These are phyloP conservation scores for Rosellinia necatrix DNA, from an alignment of 2,329 filamentous ascomycete species.

Conservation along the genomic window DNA sequence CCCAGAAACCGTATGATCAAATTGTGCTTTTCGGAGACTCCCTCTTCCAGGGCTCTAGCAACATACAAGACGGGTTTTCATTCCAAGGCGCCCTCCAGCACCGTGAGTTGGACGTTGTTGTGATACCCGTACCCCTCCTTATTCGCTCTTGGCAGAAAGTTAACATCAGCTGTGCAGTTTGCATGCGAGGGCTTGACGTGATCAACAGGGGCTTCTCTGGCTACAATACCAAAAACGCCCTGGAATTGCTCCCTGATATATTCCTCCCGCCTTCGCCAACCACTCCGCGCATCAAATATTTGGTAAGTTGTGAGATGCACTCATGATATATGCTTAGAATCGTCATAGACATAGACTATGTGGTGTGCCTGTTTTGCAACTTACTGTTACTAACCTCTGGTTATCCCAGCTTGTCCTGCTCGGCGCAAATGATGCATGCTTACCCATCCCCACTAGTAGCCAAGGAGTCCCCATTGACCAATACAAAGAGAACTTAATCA, in stretches of 20 bases:
- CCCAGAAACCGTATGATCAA: constrained; percentile 66
- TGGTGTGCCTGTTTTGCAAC: neutral
- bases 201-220: constrained; percentile 87
- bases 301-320: constrained; percentile 58
- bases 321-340: constrained; percentile 6
- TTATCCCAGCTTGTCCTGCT: constrained; percentile 71
- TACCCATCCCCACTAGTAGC: constrained; percentile 63
- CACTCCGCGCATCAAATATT: constrained; percentile 66
- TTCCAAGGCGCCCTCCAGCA: constrained; percentile 74
- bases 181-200: constrained; percentile 78
- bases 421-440: constrained; percentile 86
- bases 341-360: constrained; percentile 11
- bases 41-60: constrained; percentile 72
- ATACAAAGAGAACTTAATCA: constrained; percentile 73
- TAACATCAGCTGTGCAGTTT: constrained; percentile 55
- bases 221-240: constrained; percentile 78
- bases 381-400: constrained; percentile 3
- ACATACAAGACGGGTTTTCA: constrained; percentile 69
- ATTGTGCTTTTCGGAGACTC: constrained; percentile 90
- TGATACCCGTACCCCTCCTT: too few species aligned
- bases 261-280: constrained; percentile 67
- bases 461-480: constrained; percentile 80
- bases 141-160: constrained; percentile 1
- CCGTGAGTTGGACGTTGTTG: constrained; percentile 52
- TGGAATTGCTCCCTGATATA: constrained; percentile 70